Base-by-base conservation (phyloP, 129 eudicot species). In the Flaveria brownii region DNA sequence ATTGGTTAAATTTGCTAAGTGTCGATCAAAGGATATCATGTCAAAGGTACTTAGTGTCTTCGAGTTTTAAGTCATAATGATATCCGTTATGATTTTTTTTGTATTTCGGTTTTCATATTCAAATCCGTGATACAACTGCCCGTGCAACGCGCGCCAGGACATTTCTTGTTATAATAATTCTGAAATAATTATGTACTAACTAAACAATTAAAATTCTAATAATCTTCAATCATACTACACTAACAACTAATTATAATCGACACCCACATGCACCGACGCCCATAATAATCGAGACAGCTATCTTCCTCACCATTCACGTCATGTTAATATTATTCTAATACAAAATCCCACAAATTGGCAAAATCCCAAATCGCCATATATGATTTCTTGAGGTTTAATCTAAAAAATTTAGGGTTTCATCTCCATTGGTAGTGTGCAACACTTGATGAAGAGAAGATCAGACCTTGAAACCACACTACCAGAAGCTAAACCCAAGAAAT, bases 221-320 rank as follows among this genome's bases (percentile, higher is more conserved):
- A 47, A 47, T 47, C 13, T 12, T 47, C 52, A 47, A 47, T 47
- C 52, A 47, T 47, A 49, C 54, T 49, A 45, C 49, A 43, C 49
- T 1, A 18, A 16, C 26, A n/a, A 18, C 61, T 18, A 55, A 56
- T 7, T 56, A 56, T 17, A 9, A 20, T 7, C 9, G 9, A 67
- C 46, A 43, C 26, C 56, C 80, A 66, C 80, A 67, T 77, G 80
- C 80, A 77, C 74, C 74, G 43, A 39, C 73, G 52, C 74, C n/a
- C 43, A 33, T 41, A 67, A 77, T 67, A 52, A 51, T 77, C 67
- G 23, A 67, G 73, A 54, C 80, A 77, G 80, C 80, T 77, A 77
- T 15, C 73, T 67, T 67, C 74, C 80, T 77, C 74, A 67, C 68
- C 56, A 77, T 67, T 67, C 80, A 68, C 67, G 65, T 41, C 55